Conservation (phyloP, 441 rosid genomes). For the Erodium chrysanthum region DNA sequence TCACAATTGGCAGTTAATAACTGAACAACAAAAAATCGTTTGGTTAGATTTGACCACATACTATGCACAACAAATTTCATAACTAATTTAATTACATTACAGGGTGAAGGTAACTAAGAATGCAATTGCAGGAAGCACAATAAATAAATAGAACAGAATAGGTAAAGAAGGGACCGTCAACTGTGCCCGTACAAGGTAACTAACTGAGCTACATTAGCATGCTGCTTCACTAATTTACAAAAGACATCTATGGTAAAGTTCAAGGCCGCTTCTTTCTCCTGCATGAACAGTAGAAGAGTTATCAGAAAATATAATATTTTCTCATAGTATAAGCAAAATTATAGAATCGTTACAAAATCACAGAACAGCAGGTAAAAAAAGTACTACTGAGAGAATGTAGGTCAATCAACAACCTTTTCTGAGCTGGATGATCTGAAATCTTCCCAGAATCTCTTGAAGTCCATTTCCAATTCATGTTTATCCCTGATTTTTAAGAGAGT, state of each 20-base stretch:
- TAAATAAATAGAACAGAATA: neutral
- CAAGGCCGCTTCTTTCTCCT: slow-evolving; percentile 99
- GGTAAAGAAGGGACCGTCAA: slow-evolving; percentile 11
- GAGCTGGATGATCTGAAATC: slow-evolving; percentile 97
- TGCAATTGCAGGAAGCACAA: neutral
- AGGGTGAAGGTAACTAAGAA: neutral
- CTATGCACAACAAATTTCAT: neutral
- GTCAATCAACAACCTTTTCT: slow-evolving; percentile 57
- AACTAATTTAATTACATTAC: neutral
- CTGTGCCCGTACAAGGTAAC: slow-evolving; percentile 62
- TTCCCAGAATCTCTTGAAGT: slow-evolving; percentile 97
- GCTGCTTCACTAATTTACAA: slow-evolving; percentile 97
- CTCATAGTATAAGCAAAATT: neutral
- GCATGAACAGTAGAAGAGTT: slow-evolving; percentile 31
- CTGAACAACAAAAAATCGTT: neutral
- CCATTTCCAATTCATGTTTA: slow-evolving; percentile 88
- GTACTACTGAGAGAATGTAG: neutral
- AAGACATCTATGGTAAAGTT: slow-evolving; percentile 78
- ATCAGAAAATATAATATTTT: slow-evolving; percentile 21
- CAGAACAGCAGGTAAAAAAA: slow-evolving; percentile 12
- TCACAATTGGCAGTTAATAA: neutral
- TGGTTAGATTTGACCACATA: neutral
- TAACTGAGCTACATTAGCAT: slow-evolving; percentile 88
- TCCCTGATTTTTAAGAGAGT: slow-evolving; percentile 40
- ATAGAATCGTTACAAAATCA: slow-evolving; percentile 12